Conservation (phyloP, 495 filamentous ascomycete genomes). For the Clohesyomyces aquaticus region DNA sequence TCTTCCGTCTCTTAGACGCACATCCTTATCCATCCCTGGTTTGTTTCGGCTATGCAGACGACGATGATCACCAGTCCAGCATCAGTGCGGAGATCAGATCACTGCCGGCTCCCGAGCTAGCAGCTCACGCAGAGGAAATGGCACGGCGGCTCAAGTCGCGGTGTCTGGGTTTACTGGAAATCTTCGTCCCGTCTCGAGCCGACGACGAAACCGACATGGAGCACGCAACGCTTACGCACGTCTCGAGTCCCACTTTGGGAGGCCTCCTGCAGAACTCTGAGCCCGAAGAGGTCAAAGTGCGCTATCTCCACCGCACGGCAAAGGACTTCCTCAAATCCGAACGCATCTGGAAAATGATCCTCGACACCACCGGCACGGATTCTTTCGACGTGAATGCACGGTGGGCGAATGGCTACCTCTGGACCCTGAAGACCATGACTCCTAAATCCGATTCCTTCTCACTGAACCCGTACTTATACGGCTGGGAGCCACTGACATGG, state of each 20-base stretch:
- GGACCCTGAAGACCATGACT: conserved; percentile 19
- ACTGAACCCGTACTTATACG: no score
- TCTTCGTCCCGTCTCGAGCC: conserved; percentile 2
- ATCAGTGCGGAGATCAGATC: conserved; percentile 14
- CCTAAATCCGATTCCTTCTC: neutral
- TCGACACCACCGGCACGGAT: neutral
- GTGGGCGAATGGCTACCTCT: conserved; percentile 28
- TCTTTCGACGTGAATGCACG: conserved; percentile 11
- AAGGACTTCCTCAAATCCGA: conserved; percentile 14
- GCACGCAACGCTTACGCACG: no score
- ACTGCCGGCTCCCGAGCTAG: neutral
- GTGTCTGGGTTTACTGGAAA: conserved; percentile 11
- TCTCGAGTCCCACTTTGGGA: no score
- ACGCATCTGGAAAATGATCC: neutral
- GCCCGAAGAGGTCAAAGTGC: conserved; percentile 5
- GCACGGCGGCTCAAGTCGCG: neutral
- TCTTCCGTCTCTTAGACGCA: no score
- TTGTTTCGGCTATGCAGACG: conserved; percentile 13
- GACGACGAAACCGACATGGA: neutral
- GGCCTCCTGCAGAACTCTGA: neutral
- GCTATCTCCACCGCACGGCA: conserved; percentile 21
- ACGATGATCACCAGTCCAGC: conserved; percentile 9
- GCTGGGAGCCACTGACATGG: conserved; percentile 16
- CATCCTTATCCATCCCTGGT: conserved; percentile 24
- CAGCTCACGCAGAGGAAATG: conserved; percentile 9